Conservation (phyloP, 371 early-diverging fungal genomes). For the Dichotomocladium elegans region DNA sequence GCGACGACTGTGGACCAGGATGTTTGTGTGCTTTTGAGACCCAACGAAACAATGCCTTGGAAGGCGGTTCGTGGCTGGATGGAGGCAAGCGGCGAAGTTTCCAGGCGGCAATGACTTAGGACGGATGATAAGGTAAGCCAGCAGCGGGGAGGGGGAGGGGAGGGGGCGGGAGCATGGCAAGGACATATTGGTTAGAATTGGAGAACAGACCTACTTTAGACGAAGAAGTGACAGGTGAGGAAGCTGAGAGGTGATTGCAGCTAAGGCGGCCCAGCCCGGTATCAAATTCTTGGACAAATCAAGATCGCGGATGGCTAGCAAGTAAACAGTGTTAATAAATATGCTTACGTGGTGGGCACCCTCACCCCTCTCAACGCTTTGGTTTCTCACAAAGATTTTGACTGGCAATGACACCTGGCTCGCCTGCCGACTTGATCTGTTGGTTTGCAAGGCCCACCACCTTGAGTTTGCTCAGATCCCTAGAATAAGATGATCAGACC, state of each 20-base stretch:
- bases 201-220: conserved; percentile 45
- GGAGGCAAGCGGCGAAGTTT: conserved; percentile 31
- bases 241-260: conserved; percentile 56
- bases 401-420: conserved; percentile 13
- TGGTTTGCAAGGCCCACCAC: conserved; percentile 55
- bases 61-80: conserved; percentile 7
- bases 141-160: no score
- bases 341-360: no score
- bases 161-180: no score
- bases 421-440: conserved; percentile 31
- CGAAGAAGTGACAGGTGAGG: conserved; percentile 54
- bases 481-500: no score
- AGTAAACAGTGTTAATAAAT: no score
- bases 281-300: conserved; percentile 74
- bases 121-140: no score
- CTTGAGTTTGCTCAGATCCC: conserved; percentile 37
- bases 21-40: conserved; percentile 16
- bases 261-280: conserved; percentile 56
- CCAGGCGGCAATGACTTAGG: conserved; percentile 17
- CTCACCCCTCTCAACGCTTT: neutral
- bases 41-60: conserved; percentile 17
- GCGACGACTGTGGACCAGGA: conserved; percentile 29
- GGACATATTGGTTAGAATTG: neutral
- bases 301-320: conserved; percentile 57
- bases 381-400: conserved; percentile 16